These are phyloP conservation scores for Malus hybrid DNA, from an alignment of 331 rosid genomes.

Conservation along the genomic window DNA sequence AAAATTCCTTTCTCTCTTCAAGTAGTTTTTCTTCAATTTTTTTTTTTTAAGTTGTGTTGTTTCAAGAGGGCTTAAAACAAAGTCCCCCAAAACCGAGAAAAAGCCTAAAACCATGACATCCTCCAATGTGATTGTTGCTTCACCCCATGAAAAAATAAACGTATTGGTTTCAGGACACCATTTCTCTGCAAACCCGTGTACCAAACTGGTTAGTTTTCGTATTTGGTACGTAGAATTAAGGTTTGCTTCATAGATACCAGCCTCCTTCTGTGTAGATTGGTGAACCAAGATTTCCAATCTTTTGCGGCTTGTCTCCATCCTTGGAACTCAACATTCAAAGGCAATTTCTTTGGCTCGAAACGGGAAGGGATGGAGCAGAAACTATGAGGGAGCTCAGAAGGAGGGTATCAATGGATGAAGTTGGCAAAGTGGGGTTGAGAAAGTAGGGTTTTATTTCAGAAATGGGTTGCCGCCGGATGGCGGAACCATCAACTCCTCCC, in stretches of 20 bases:
- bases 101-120: constrained; percentile 39
- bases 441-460: constrained; percentile 23
- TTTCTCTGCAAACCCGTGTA: constrained; percentile 21
- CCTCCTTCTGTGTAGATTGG: constrained; percentile 29
- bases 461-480: not conserved
- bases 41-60: not conserved
- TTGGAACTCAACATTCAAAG: not conserved
- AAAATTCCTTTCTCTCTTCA: not conserved
- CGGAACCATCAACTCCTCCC: constrained; percentile 26
- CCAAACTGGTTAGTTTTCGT: not conserved
- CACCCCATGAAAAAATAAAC: constrained; percentile 47
- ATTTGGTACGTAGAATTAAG: constrained; percentile 21
- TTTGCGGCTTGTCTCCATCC: constrained; percentile 17
- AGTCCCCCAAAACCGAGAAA: constrained; percentile 29
- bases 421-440: constrained; percentile 25
- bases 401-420: not conserved
- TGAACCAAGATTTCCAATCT: constrained; percentile 39
- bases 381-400: not conserved
- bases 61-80: constrained; percentile 4
- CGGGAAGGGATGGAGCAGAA: not conserved
- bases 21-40: constrained; percentile 3
- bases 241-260: constrained; percentile 38
- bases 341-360: constrained; percentile 9
- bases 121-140: constrained; percentile 49
- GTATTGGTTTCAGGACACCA: constrained; percentile 40